Evolutionary conservation across 2,329 filamentous ascomycete genomes (phyloP).

Genomic region (Exophiala alcalophila): DNA sequence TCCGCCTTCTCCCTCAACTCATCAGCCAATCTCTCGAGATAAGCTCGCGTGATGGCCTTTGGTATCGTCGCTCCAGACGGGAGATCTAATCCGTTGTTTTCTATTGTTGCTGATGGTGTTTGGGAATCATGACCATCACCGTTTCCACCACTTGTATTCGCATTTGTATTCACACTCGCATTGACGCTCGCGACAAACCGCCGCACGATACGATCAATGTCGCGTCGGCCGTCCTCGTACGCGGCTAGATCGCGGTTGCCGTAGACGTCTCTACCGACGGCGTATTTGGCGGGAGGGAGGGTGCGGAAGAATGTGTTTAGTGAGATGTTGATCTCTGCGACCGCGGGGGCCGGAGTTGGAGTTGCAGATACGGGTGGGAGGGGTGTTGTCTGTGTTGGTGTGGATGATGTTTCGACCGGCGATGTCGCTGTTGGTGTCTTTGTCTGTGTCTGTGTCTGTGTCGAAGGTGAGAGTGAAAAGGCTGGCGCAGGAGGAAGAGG

Average conservation of each 20-base stretch:
- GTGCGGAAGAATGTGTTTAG: conserved; percentile 89
- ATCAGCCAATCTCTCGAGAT: conserved; percentile 66
- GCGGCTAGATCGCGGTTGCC: conserved; percentile 81
- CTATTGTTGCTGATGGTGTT: too few species aligned
- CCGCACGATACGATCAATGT: conserved; percentile 62
- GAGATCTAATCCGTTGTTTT: too few species aligned
- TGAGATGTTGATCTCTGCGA: conserved; percentile 60
- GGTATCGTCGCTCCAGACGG: too few species aligned
- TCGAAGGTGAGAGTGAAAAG: conserved; percentile 33
- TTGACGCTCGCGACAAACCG: conserved; percentile 24
- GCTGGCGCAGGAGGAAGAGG: conserved; percentile 49
- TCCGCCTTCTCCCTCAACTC: conserved; percentile 55
- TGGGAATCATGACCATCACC: too few species aligned
- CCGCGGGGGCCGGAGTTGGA: conserved; percentile 27
- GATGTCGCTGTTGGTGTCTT: not conserved
- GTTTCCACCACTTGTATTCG: not conserved
- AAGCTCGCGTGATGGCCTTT: conserved; percentile 67
- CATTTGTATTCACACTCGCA: not conserved
- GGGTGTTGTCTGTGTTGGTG: not conserved
- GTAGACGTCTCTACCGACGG: conserved; percentile 76
- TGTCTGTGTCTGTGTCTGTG: not conserved
- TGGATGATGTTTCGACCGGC: not conserved
- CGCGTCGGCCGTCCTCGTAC: conserved; percentile 76
- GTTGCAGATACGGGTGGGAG: not conserved
- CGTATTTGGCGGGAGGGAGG: conserved; percentile 61